Evolutionary conservation across 306 rosid species (phyloP).

Genomic region (Cucurbita maxima): DNA sequence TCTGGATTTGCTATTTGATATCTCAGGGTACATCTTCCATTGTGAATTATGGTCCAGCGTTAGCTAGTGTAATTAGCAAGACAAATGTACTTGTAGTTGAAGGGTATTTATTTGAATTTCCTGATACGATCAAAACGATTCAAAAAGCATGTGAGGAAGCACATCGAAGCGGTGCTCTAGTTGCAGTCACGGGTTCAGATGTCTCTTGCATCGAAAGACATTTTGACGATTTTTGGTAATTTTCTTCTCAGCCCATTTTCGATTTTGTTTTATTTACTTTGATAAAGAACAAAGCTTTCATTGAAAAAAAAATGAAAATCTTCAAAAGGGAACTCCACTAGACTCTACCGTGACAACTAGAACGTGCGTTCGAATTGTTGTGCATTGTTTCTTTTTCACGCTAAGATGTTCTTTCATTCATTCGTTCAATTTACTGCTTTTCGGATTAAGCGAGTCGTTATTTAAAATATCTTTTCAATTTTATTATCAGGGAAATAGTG

Average conservation of each 20-base stretch:
- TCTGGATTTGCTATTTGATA: slow-evolving; percentile 14
- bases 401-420: background rate
- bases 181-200: slow-evolving; percentile 90
- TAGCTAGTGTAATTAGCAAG: slow-evolving; percentile 55
- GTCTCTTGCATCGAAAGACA: slow-evolving; percentile 87
- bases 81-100: slow-evolving; percentile 76
- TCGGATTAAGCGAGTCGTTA: too few relatives aligned
- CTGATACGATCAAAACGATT: slow-evolving; percentile 66
- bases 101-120: slow-evolving; percentile 84
- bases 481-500: slow-evolving; percentile 55
- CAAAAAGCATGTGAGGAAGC: slow-evolving; percentile 66
- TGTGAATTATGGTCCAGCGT: slow-evolving; percentile 44
- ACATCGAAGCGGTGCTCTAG: slow-evolving; percentile 54
- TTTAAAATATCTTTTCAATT: background rate
- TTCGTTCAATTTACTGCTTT: background rate
- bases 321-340: too few relatives aligned
- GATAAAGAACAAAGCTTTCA: too few relatives aligned
- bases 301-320: too few relatives aligned
- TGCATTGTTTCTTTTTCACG: background rate
- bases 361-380: background rate
- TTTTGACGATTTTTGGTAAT: slow-evolving; percentile 73
- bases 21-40: slow-evolving; percentile 85
- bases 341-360: background rate
- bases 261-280: background rate
- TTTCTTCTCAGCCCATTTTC: background rate